Percentiles rank a stretch among this genome's conserved stretches.
phyloP scores from a whole-genome alignment of 148 eudicot genomes.

The Simmondsia chinensis region DNA sequence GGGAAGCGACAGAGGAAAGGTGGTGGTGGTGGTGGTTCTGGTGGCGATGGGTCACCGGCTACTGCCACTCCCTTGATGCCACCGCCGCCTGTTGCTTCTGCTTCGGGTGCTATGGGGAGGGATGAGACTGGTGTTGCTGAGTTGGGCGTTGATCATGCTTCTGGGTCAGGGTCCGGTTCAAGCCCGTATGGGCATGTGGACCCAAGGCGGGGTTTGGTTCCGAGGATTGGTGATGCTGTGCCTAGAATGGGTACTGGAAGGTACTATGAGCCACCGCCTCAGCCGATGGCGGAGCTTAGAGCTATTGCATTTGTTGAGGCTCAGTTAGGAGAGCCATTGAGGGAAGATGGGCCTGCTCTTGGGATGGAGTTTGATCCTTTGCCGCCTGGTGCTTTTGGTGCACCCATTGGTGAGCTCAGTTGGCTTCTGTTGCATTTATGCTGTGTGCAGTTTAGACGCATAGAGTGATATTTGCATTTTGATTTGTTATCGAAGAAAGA shows the following conservation, averaged over 20 bases:
- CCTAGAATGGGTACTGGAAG: conserved; percentile 50
- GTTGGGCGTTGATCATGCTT: conserved; percentile 32
- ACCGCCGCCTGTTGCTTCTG: too few relatives aligned
- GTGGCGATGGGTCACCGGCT: conserved; percentile 21
- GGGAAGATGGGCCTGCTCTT: conserved; percentile 89
- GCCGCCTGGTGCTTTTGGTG: conserved; percentile 98
- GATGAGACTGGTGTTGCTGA: conserved; percentile 34
- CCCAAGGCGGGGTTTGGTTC: conserved; percentile 26
- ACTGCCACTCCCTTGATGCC: conserved; percentile 18
- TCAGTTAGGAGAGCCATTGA: conserved; percentile 78
- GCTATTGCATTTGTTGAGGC: conserved; percentile 74
- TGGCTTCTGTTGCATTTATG: neutral
- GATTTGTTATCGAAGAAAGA: too few relatives aligned
- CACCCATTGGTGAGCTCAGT: conserved; percentile 63
- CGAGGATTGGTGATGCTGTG: conserved; percentile 40
- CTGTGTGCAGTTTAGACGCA: neutral
- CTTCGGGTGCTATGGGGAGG: conserved; percentile 17
- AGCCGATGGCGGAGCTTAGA: conserved; percentile 43
- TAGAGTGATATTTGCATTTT: too few relatives aligned
- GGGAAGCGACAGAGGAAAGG: conserved; percentile 38
- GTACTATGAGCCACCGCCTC: conserved; percentile 51
- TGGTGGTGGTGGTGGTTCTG: too few relatives aligned
- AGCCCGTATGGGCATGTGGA: conserved; percentile 47
- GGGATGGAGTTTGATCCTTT: conserved; percentile 98
- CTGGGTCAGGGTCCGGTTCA: conserved; percentile 44